These are phyloP conservation scores for Claviceps quebecensis DNA, from an alignment of 2,329 filamentous ascomycete species.

Conservation along the genomic window DNA sequence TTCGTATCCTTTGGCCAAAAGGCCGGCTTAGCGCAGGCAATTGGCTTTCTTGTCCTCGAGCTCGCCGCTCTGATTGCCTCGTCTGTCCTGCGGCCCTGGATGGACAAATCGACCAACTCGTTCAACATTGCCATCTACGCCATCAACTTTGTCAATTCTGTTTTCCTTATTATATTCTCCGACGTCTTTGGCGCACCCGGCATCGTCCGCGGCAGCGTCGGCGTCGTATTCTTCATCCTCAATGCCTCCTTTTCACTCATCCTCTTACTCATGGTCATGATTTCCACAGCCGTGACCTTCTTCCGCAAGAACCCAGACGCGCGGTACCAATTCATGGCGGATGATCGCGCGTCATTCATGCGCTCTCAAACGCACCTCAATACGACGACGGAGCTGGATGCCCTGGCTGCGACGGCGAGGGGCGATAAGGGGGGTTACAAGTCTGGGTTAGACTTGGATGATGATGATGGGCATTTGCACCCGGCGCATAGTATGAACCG, in stretches of 20 bases:
- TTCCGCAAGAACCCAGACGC: slow-evolving; percentile 87
- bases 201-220: slow-evolving; percentile 73
- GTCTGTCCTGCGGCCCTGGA: slow-evolving; percentile 79
- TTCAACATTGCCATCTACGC: slow-evolving; percentile 88
- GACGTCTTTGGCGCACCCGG: slow-evolving; percentile 70
- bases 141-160: slow-evolving; percentile 77
- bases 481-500: slow-evolving; percentile 16
- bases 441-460: slow-evolving; percentile 23
- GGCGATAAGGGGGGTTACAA: slow-evolving; percentile 42
- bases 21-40: slow-evolving; percentile 57
- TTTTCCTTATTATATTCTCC: slow-evolving; percentile 80
- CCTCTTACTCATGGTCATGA: slow-evolving; percentile 61
- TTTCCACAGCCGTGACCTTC: slow-evolving; percentile 50
- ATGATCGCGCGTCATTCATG: slow-evolving; percentile 91
- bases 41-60: slow-evolving; percentile 76
- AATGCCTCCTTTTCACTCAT: slow-evolving; percentile 75
- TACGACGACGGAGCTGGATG: slow-evolving; percentile 71
- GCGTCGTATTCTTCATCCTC: slow-evolving; percentile 74
- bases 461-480: slow-evolving; percentile 27
- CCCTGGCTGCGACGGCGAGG: slow-evolving; percentile 75
- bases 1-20: slow-evolving; percentile 72
- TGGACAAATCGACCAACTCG: slow-evolving; percentile 94
- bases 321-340: slow-evolving; percentile 86
- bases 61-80: slow-evolving; percentile 61
- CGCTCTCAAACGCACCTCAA: slow-evolving; percentile 75